These are phyloP conservation scores for Epichloe bromicola DNA, from an alignment of 2,329 filamentous ascomycete species.

Conservation along the genomic window DNA sequence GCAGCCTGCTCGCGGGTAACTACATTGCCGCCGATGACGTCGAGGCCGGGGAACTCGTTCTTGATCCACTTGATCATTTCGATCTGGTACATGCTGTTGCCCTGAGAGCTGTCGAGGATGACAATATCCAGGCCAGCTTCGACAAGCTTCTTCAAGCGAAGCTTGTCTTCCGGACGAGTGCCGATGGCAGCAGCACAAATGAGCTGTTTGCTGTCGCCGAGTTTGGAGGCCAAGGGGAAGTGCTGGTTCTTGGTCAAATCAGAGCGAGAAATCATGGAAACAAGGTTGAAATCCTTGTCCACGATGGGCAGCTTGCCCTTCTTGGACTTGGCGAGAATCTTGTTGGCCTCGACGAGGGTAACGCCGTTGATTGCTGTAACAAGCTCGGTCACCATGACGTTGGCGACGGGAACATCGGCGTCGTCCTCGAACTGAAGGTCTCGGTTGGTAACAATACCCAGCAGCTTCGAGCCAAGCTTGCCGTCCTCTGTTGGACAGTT, in stretches of 20 bases:
- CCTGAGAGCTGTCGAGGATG: slow-evolving; percentile 89
- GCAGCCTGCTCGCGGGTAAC: slow-evolving; percentile 96
- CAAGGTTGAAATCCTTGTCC: slow-evolving; percentile 68
- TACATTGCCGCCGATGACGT: slow-evolving; percentile 97
- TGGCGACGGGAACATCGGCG: slow-evolving; percentile 56
- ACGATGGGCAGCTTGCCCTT: slow-evolving; percentile 97
- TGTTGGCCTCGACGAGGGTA: slow-evolving; percentile 77
- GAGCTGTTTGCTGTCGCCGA: slow-evolving; percentile 93
- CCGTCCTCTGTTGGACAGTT: slow-evolving; percentile 57
- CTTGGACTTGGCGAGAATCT: slow-evolving; percentile 86
- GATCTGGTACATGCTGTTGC: slow-evolving; percentile 97
- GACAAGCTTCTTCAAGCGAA: slow-evolving; percentile 71
- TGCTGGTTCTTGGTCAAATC: slow-evolving; percentile 98
- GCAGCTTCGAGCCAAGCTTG: slow-evolving; percentile 84
- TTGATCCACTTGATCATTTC: slow-evolving; percentile 98
- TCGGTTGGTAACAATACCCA: slow-evolving; percentile 95
- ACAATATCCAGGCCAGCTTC: slow-evolving; percentile 94
- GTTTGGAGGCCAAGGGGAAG: slow-evolving; percentile 92
- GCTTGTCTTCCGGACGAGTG: slow-evolving; percentile 86
- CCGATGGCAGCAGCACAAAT: slow-evolving; percentile 92
- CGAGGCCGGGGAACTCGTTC: slow-evolving; percentile 67
- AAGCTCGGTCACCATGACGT: slow-evolving; percentile 92
- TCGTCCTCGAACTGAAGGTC: slow-evolving; percentile 95
- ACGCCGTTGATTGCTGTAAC: slow-evolving; percentile 78
- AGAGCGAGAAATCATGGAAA: slow-evolving; percentile 85